phyloP scores from a whole-genome alignment of 345 rosid species.

The Syzygium aromaticum region DNA sequence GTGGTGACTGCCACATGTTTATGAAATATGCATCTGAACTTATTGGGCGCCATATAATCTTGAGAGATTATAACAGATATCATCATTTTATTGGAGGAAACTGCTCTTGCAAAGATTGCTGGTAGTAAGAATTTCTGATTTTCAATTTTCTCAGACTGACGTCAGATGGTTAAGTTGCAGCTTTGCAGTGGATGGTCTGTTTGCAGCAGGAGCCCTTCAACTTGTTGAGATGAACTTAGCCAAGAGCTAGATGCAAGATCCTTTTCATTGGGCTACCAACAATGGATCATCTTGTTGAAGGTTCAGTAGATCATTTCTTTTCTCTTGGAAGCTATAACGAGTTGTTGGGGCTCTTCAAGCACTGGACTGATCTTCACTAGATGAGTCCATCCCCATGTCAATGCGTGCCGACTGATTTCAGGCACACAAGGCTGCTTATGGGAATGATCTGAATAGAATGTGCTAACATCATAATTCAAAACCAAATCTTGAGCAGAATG shows the following conservation, averaged over 20 bases:
- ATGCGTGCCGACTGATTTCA: not conserved
- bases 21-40: slow-evolving; percentile 41
- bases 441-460: not conserved
- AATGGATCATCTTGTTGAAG: not conserved
- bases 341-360: not conserved
- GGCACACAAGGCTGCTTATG: not conserved
- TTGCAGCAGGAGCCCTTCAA: not conserved
- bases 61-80: slow-evolving; percentile 53
- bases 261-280: not conserved
- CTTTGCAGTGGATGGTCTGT: not conserved
- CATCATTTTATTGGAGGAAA: slow-evolving; percentile 54
- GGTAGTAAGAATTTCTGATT: slow-evolving; percentile 18
- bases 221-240: not conserved
- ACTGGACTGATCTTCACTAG: not conserved
- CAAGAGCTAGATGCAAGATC: not conserved
- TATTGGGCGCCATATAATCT: slow-evolving; percentile 22
- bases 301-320: not conserved
- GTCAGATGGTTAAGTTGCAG: not conserved
- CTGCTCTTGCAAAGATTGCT: slow-evolving; percentile 52
- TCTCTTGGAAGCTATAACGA: not conserved
- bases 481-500: not conserved
- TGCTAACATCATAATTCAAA: not conserved
- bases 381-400: not conserved
- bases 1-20: slow-evolving; percentile 50
- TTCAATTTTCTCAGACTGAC: not conserved